Conservation (phyloP, 2,329 filamentous ascomycete genomes). For the Geosmithia putterillii region DNA sequence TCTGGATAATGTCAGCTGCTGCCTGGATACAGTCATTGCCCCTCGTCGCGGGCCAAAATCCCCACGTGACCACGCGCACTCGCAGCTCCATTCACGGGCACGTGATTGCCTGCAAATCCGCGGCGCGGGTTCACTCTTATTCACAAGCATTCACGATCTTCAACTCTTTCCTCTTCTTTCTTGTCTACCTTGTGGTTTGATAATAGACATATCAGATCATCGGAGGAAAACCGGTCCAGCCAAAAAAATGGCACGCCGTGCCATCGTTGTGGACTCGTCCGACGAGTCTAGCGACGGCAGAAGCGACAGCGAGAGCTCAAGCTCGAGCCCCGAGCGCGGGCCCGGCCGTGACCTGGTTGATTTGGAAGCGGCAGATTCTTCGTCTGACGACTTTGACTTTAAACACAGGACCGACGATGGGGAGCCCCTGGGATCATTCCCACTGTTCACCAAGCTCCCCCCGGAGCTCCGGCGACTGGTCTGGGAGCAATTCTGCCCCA, state of each 20-base stretch:
- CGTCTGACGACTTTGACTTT: not conserved
- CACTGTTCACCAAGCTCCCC: constrained; percentile 15
- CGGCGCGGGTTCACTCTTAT: not conserved
- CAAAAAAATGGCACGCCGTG: not conserved
- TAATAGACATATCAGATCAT: too few species aligned
- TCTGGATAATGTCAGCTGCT: too few species aligned
- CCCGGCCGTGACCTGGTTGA: not conserved
- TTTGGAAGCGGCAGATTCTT: constrained; percentile 1
- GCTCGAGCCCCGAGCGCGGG: not conserved
- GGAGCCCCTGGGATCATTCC: not conserved
- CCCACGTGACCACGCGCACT: not conserved
- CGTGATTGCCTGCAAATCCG: not conserved
- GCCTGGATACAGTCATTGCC: too few species aligned
- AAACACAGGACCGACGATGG: not conserved
- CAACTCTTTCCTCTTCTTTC: not conserved
- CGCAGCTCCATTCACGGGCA: not conserved
- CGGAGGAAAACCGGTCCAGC: not conserved
- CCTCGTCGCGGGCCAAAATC: not conserved
- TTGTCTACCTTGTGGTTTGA: not conserved
- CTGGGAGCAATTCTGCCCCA: constrained; percentile 19
- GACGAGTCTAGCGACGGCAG: not conserved
- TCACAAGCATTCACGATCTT: not conserved
- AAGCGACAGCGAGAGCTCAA: not conserved
- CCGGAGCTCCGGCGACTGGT: constrained; percentile 18
- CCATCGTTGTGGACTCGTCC: not conserved